Conservation (phyloP, 1,139 yeast genomes). For the Candida anutae region DNA sequence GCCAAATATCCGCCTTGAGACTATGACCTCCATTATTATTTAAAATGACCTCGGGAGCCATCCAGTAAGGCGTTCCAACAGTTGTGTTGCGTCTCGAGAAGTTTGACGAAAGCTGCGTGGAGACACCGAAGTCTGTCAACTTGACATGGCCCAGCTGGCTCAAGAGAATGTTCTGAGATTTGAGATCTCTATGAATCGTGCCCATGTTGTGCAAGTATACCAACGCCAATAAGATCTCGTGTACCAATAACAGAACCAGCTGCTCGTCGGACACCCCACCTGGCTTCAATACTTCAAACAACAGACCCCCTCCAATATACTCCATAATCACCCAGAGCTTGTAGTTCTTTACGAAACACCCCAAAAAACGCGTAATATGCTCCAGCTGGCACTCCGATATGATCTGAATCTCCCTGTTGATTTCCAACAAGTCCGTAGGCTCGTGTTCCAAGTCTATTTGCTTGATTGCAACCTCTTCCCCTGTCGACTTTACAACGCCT, state of each 20-base stretch:
- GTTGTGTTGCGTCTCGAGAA: slow-evolving; percentile 81
- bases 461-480: slow-evolving; percentile 53
- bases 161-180: slow-evolving; percentile 76
- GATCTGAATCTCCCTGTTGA: slow-evolving; percentile 72
- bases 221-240: slow-evolving; percentile 60
- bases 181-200: slow-evolving; percentile 80
- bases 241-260: slow-evolving; percentile 48
- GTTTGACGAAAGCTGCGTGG: slow-evolving; percentile 82
- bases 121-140: slow-evolving; percentile 95
- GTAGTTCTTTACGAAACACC: slow-evolving; percentile 73
- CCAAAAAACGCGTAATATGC: slow-evolving; percentile 69
- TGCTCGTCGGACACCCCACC: slow-evolving; percentile 45
- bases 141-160: slow-evolving; percentile 70
- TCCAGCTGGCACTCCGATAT: slow-evolving; percentile 64
- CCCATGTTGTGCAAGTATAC: slow-evolving; percentile 68
- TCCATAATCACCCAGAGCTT: slow-evolving; percentile 88
- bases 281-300: slow-evolving; percentile 56
- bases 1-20: slow-evolving; percentile 91
- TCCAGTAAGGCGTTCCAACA: slow-evolving; percentile 99
- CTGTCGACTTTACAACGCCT: slow-evolving; percentile 50
- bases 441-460: slow-evolving; percentile 76
- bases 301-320: slow-evolving; percentile 76
- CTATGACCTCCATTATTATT: slow-evolving; percentile 75
- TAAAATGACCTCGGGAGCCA: slow-evolving; percentile 95
- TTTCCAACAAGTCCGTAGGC: slow-evolving; percentile 68